Evolutionary conservation across 768 basidiomycete species (phyloP).

Genomic region (Agaricus bisporus): DNA sequence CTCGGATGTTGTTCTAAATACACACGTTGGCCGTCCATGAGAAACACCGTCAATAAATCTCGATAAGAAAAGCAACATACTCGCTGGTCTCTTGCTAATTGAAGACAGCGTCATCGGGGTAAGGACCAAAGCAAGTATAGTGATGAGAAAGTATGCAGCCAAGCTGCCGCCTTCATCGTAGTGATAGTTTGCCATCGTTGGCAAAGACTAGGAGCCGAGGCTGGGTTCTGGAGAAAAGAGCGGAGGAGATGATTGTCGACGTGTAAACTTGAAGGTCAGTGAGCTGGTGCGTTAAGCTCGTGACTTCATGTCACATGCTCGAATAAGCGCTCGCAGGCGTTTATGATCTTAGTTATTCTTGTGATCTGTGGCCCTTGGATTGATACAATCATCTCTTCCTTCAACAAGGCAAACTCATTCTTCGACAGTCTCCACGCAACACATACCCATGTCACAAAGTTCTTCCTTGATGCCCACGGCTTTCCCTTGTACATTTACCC

Average conservation of each 20-base stretch:
- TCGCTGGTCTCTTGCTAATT: conserved; percentile 29
- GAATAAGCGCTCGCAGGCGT: not conserved
- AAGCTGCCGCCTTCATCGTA: conserved; percentile 84
- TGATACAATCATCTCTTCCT: no score
- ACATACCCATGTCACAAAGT: no score
- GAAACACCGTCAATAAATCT: not conserved
- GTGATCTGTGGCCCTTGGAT: no score
- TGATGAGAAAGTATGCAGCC: conserved; percentile 88
- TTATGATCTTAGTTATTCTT: not conserved
- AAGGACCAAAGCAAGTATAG: conserved; percentile 80
- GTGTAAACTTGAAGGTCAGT: not conserved
- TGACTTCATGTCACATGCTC: conserved; percentile 5
- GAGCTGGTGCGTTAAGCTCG: conserved; percentile 10
- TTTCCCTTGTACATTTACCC: no score
- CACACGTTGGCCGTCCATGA: not conserved
- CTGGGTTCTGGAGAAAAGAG: conserved; percentile 1
- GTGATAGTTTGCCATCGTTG: conserved; percentile 70
- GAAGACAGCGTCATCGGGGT: conserved; percentile 67
- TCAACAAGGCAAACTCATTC: no score
- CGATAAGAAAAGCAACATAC: conserved; percentile 27
- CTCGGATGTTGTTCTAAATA: conserved; percentile 22
- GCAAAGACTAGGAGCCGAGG: conserved; percentile 9
- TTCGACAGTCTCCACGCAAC: no score
- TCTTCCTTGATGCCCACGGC: no score
- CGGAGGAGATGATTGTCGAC: conserved; percentile 1